Base-by-base conservation (phyloP, 2,329 filamentous ascomycete species). In the Stagonosporopsis rhizophila region DNA sequence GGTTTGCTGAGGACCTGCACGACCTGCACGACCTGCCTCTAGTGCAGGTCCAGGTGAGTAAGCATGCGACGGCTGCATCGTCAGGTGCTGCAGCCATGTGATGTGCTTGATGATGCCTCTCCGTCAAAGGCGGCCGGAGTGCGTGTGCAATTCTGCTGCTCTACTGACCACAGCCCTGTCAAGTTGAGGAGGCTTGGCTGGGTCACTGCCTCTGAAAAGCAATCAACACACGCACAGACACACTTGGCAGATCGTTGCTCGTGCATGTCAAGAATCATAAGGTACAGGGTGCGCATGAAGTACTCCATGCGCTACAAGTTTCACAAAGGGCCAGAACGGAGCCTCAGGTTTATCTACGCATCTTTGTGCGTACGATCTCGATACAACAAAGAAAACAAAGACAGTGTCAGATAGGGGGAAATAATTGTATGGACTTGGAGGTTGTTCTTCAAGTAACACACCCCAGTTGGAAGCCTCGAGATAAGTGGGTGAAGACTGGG, bases 21-120 rank as follows among this genome's bases (percentile, higher is more conserved):
- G 32, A 15, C 12, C n/a, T n/a, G n/a, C n/a, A n/a, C n/a, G n/a
- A n/a, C n/a, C 11, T 20, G 19, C 5, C 30, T n/a, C 30, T 32
- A 32, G 30, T 32, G 30, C 30, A 32, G 14, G 30, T 32, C 30
- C 30, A n/a, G 30, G 30, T 32, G 14, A 32, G 30, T 32, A 32
- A n/a, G 30, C 30, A 32, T n/a, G 15, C 14, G 8, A 32, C 30
- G 8, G 7, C 4, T 32, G 30, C 30, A 15, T 12, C 19, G 34
- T 19, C 34, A 20, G 17, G 34, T n/a, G 37, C 12, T 23, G 50
- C 38, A 41, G 23, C 20, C 54, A 56, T 40, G 54, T 57, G 49
- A 57, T 19, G 15, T 19, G 27, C 44, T 19, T 30, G 14, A n/a
- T 5, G 30, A n/a, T 32, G 30, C 30, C 30, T 12, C 17, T 20